Evolutionary conservation across 75 land plant genomes (phyloP), one percentile per base, ranked within the genome.

Genomic region (Picea sitchensis): DNA sequence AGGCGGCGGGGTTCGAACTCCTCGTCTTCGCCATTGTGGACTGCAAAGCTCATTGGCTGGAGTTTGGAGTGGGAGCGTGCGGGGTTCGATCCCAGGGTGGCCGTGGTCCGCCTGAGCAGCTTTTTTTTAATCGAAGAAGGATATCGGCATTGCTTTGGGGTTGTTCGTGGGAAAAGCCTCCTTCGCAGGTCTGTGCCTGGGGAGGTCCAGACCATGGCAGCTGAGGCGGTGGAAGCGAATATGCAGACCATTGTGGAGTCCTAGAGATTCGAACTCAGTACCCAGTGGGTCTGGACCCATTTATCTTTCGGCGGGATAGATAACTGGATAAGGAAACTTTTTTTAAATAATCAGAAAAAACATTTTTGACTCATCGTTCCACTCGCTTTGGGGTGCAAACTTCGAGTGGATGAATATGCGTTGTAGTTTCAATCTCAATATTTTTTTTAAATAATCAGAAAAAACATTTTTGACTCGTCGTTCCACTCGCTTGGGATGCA

Each of bases 31-130:
- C 41, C 73, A 6, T 69, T 41, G 54, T 69, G 51, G 47, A 69
- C 73, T 41, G 73, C 73, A 20, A 69, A 15, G 54, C 18, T 17
- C 9, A 7, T 47, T n/a, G 73, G 47, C 21, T 38, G 23, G 12
- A 54, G 73, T 41, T 41, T 36, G 51, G 51, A 47, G 51, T 6
- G 51, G 51, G 51, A 47, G 51, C 7, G 6, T 47, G 6, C 51
- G 21, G 23, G 51, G 23, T 69, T 69, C 73, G 73, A 69, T 20
- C 54, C 51, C 51, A 69, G 51, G 73, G 73, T 69, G 38, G 73
- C 20, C 23, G 31, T 15, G 23, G 51, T 47, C 51, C 21, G 73
- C 9, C 73, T 41, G 5, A 41, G 47, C 73, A 41, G 11, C 20
- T 69, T 69, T 34, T 23, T 47, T 47, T 47, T 20, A 11, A 14